Evolutionary conservation across 192 early-diverging fungal genomes (phyloP).

Genomic region (Linderina pennispora): DNA sequence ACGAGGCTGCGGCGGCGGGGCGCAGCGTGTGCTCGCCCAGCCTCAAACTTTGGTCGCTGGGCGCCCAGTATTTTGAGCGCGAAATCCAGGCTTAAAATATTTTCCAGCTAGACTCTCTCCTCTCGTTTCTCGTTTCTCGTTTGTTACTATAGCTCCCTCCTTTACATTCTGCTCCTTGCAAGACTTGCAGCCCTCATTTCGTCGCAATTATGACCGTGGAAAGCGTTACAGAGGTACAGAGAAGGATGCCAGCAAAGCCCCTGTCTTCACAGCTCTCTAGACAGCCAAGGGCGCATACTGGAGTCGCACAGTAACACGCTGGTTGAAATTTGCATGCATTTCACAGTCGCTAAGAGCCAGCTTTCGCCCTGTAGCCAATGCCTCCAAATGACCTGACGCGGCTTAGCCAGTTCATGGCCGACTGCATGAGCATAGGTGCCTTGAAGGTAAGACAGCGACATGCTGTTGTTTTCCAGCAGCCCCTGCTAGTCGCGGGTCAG

Average conservation of each 20-base stretch:
- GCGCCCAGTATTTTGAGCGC: constrained; percentile 13
- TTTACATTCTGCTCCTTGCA: too few species aligned
- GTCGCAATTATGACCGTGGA: too few species aligned
- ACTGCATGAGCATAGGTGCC: constrained; percentile 61
- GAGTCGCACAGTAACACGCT: not conserved
- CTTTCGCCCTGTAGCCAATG: constrained; percentile 33
- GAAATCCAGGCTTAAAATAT: too few species aligned
- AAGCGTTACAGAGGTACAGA: too few species aligned
- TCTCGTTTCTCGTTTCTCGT: not conserved
- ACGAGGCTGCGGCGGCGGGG: not conserved
- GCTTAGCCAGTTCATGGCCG: constrained; percentile 55
- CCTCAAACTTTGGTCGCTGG: constrained; percentile 24
- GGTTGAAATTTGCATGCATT: not conserved
- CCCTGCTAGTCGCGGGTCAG: too few species aligned
- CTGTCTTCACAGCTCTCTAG: too few species aligned
- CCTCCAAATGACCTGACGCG: constrained; percentile 43
- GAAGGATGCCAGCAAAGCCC: too few species aligned
- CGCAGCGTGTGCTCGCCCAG: not conserved
- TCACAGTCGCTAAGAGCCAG: too few species aligned
- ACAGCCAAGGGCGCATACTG: too few species aligned
- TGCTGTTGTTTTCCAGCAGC: too few species aligned
- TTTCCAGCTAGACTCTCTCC: not conserved
- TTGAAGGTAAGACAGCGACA: constrained; percentile 54
- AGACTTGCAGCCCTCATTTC: too few species aligned
- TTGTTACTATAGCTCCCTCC: not conserved